phyloP scores from a whole-genome alignment of 106 monocot genomes.

The Triglochin maritima region DNA sequence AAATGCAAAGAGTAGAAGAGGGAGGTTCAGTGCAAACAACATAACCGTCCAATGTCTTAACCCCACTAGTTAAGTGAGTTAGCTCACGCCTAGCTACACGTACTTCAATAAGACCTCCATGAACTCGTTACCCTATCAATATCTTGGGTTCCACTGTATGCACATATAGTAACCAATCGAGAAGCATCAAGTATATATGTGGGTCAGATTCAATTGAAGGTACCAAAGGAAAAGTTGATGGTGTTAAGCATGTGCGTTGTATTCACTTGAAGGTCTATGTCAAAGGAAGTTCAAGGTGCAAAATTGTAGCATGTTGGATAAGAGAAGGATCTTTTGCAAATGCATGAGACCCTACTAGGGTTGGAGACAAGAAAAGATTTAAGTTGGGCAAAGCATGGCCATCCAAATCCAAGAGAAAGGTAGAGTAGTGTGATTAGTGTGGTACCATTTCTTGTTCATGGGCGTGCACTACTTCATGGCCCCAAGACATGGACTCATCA shows the following conservation, averaged over 20 bases:
- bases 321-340: neutral
- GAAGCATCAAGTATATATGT: neutral
- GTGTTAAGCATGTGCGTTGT: neutral
- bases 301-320: slow-evolving; percentile 1
- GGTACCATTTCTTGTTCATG: too few relatives aligned
- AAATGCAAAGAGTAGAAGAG: too few relatives aligned
- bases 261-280: neutral
- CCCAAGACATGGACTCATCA: too few relatives aligned
- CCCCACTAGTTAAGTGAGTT: too few relatives aligned
- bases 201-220: neutral
- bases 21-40: too few relatives aligned
- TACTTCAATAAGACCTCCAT: too few relatives aligned
- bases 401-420: neutral
- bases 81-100: too few relatives aligned
- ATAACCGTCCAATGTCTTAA: too few relatives aligned
- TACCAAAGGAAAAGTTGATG: neutral
- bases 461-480: too few relatives aligned
- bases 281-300: neutral
- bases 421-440: too few relatives aligned
- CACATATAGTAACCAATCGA: neutral
- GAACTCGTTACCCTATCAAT: too few relatives aligned
- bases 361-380: neutral
- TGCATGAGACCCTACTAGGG: neutral
- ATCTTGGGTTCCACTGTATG: neutral
- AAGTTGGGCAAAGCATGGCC: neutral